phyloP scores from a whole-genome alignment of 1,139 yeast genomes.

The Groenewaldozyma auringiensis region DNA sequence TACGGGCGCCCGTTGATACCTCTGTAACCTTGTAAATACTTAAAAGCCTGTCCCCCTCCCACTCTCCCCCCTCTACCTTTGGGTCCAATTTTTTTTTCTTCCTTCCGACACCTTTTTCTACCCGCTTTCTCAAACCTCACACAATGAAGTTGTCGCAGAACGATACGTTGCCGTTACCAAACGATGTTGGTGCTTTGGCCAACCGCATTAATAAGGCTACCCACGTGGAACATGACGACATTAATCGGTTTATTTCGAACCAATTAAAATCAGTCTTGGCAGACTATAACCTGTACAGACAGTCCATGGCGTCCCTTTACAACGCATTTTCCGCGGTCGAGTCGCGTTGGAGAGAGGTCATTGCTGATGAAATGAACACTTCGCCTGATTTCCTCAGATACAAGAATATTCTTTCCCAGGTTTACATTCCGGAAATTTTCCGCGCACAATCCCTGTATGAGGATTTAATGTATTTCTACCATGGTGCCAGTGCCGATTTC shows the following conservation, averaged over 20 bases:
- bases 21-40: too few relatives aligned
- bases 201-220: slow-evolving; percentile 72
- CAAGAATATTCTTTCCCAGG: slow-evolving; percentile 35
- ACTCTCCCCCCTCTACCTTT: too few relatives aligned
- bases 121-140: background rate
- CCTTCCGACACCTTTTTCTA: background rate
- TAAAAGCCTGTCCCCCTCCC: too few relatives aligned
- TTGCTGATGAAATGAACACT: slow-evolving; percentile 31
- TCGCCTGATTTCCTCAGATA: background rate
- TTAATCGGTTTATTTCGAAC: slow-evolving; percentile 60
- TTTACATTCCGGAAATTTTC: slow-evolving; percentile 68
- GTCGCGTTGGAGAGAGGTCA: slow-evolving; percentile 25
- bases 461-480: slow-evolving; percentile 63
- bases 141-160: slow-evolving; percentile 31
- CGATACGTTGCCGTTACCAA: slow-evolving; percentile 62
- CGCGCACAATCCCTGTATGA: slow-evolving; percentile 50
- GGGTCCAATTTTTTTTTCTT: background rate
- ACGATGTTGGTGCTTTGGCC: slow-evolving; percentile 73
- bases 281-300: slow-evolving; percentile 70
- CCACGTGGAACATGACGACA: slow-evolving; percentile 54
- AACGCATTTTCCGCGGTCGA: slow-evolving; percentile 70
- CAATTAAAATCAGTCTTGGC: slow-evolving; percentile 69
- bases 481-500: slow-evolving; percentile 49
- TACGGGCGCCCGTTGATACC: too few relatives aligned
- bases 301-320: slow-evolving; percentile 58